Percentiles rank a stretch among this genome's conserved stretches.
phyloP scores from a whole-genome alignment of 140 eudicot genomes.

The Erigeron philadelphicus region DNA sequence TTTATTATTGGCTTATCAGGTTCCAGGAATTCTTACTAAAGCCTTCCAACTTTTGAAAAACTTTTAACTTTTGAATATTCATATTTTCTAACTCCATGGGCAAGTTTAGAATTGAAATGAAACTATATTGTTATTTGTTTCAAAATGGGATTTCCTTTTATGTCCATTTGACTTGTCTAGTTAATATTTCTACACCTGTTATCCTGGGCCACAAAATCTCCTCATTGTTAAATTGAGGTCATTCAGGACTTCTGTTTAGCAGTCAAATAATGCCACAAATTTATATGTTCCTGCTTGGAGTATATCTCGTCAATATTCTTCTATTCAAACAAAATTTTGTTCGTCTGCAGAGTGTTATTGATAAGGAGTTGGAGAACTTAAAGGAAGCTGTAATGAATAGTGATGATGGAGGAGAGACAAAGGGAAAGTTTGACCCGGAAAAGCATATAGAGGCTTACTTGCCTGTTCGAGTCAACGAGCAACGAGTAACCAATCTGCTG shows the following conservation, averaged over 20 bases:
- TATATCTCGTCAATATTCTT: not conserved
- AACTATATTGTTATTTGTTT: too few relatives aligned
- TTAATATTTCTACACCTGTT: too few relatives aligned
- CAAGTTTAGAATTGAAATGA: too few relatives aligned
- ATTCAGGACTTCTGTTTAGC: not conserved
- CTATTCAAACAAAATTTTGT: slow-evolving; percentile 6
- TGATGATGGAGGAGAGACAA: slow-evolving; percentile 45
- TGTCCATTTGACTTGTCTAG: too few relatives aligned
- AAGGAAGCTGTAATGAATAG: slow-evolving; percentile 71
- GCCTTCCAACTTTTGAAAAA: too few relatives aligned
- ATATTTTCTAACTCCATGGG: too few relatives aligned
- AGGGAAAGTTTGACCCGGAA: slow-evolving; percentile 54
- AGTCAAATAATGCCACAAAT: not conserved
- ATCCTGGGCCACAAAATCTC: too few relatives aligned
- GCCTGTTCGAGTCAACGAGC: slow-evolving; percentile 95
- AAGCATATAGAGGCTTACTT: slow-evolving; percentile 74
- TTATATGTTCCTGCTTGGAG: not conserved
- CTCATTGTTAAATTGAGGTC: too few relatives aligned
- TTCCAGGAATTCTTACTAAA: too few relatives aligned
- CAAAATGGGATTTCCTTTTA: too few relatives aligned
- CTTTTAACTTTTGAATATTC: too few relatives aligned
- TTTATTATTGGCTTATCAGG: too few relatives aligned
- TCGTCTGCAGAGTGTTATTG: slow-evolving; percentile 42
- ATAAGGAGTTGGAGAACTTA: slow-evolving; percentile 53
- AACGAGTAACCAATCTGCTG: slow-evolving; percentile 72